phyloP scores from a whole-genome alignment of 768 basidiomycete species.

The Fomitopsis serialis region DNA sequence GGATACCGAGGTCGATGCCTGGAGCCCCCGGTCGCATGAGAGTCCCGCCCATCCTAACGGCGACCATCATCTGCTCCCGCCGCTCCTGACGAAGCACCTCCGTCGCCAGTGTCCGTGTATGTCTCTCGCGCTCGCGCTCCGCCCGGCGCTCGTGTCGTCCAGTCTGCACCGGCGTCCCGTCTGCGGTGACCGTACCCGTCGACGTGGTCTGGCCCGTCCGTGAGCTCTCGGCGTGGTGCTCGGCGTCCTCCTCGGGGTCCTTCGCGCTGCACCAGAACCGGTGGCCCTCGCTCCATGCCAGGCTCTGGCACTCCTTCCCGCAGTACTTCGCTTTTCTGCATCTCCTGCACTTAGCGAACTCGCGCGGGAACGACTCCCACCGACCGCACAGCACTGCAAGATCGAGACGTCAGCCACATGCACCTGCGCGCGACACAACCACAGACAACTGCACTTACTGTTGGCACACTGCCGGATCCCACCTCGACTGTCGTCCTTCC shows the following conservation, averaged over 20 bases:
- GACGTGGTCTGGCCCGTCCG: constrained; percentile 6
- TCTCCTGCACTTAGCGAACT: constrained; percentile 94
- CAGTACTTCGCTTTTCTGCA: constrained; percentile 99
- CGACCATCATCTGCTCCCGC: background rate
- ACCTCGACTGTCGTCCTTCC: constrained; percentile 90
- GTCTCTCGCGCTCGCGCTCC: constrained; percentile 35
- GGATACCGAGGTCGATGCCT: background rate
- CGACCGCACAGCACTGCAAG: constrained; percentile 82
- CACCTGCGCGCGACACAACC: background rate
- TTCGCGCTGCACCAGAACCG: constrained; percentile 87
- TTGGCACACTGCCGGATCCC: constrained; percentile 98
- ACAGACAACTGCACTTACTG: constrained; percentile 41
- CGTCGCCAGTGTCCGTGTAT: constrained; percentile 5
- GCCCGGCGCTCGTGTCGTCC: constrained; percentile 30
- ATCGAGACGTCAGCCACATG: constrained; percentile 5
- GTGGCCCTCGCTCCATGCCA: constrained; percentile 95
- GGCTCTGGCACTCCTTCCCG: constrained; percentile 94
- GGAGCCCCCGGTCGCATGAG: background rate
- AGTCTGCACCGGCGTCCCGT: constrained; percentile 10
- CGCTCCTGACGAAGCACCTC: background rate
- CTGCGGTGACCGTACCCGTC: constrained; percentile 1
- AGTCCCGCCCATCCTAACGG: background rate
- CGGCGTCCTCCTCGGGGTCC: constrained; percentile 40
- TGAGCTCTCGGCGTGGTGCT: constrained; percentile 15
- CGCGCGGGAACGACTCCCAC: constrained; percentile 89